These are phyloP conservation scores for Isatis tinctoria DNA, from an alignment of 345 rosid genomes.

Conservation along the genomic window DNA sequence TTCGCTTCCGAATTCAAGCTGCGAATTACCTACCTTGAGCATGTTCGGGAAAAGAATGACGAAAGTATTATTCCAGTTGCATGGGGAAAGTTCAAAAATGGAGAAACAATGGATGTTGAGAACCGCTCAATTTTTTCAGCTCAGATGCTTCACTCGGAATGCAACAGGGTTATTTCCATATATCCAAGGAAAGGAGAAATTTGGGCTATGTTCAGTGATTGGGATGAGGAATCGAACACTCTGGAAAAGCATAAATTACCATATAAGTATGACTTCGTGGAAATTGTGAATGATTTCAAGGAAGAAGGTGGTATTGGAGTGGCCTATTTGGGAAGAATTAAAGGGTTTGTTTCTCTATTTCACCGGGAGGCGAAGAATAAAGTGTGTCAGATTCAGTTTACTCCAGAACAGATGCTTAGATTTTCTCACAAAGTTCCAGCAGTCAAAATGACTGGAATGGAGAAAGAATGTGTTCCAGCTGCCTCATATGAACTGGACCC, in stretches of 20 bases:
- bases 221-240: constrained; percentile 55
- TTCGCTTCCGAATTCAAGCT: constrained; percentile 49
- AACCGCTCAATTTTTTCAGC: constrained; percentile 60
- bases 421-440: constrained; percentile 86
- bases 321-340: constrained; percentile 58
- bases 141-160: constrained; percentile 19
- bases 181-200: constrained; percentile 78
- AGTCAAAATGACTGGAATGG: constrained; percentile 55
- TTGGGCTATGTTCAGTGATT: constrained; percentile 78
- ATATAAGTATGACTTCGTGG: constrained; percentile 60
- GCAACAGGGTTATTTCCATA: constrained; percentile 25
- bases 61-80: constrained; percentile 53
- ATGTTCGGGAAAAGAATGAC: constrained; percentile 31
- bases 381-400: constrained; percentile 8
- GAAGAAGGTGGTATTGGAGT: constrained; percentile 53
- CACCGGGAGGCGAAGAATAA: constrained; percentile 17
- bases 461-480: constrained; percentile 55
- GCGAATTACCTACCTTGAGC: constrained; percentile 58
- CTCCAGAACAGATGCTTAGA: constrained; percentile 38
- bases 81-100: constrained; percentile 57
- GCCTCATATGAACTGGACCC: constrained; percentile 74
- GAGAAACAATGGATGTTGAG: constrained; percentile 33
- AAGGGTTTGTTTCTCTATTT: constrained; percentile 65
- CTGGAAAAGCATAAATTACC: constrained; percentile 45
- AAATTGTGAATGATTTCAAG: constrained; percentile 50